Conservation (phyloP, 345 rosid species). For the Lepidium aucheri region DNA sequence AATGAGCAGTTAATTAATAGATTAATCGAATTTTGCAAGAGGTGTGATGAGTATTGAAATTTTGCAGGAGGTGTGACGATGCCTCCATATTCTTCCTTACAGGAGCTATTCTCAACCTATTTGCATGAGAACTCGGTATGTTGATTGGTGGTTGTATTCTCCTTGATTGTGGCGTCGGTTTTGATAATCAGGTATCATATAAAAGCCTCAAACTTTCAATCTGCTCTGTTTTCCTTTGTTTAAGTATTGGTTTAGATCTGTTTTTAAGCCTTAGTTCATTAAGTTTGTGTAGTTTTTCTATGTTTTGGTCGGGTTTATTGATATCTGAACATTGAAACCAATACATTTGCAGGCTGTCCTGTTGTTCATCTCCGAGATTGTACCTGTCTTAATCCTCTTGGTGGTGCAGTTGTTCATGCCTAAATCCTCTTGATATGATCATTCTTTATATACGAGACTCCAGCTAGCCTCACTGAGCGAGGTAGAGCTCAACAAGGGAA, state of each 20-base stretch:
- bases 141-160: slow-evolving; percentile 49
- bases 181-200: slow-evolving; percentile 57
- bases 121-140: slow-evolving; percentile 39
- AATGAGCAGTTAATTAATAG: too few relatives aligned
- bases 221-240: too few relatives aligned
- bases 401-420: slow-evolving; percentile 56
- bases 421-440: slow-evolving; percentile 49
- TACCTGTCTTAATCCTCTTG: too few relatives aligned
- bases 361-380: too few relatives aligned
- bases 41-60: too few relatives aligned
- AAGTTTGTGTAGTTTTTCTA: not conserved
- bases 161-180: slow-evolving; percentile 62
- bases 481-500: slow-evolving; percentile 36
- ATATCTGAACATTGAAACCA: not conserved
- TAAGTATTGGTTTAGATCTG: not conserved
- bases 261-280: not conserved
- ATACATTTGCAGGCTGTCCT: too few relatives aligned
- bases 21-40: too few relatives aligned
- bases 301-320: not conserved
- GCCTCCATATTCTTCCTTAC: slow-evolving; percentile 60
- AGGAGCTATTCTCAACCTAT: slow-evolving; percentile 45
- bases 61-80: too few relatives aligned
- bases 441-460: slow-evolving; percentile 52
- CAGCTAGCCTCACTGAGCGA: slow-evolving; percentile 52
- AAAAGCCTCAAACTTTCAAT: too few relatives aligned